These are phyloP conservation scores for Backusella morwellensis DNA, from an alignment of 192 early-diverging fungal species.

Conservation along the genomic window DNA sequence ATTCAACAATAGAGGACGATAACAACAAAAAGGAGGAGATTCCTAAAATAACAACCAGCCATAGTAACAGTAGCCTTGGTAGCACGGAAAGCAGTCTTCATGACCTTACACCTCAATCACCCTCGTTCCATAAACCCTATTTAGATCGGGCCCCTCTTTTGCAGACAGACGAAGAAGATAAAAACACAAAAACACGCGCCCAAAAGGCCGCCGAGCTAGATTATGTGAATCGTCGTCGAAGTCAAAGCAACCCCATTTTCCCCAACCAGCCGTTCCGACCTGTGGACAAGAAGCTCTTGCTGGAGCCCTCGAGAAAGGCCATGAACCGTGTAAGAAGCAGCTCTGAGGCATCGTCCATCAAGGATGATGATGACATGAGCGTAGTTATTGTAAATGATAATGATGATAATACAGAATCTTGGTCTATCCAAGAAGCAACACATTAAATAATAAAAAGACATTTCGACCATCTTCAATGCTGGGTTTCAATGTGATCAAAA, in stretches of 20 bases:
- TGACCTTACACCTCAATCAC: conserved; percentile 1
- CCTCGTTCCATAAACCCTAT: not conserved
- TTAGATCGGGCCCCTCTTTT: not conserved
- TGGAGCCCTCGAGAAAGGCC: not conserved
- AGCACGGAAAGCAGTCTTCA: conserved; percentile 1
- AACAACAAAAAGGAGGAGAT: not conserved
- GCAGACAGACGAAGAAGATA: not conserved
- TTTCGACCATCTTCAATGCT: not conserved
- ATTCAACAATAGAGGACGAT: not conserved
- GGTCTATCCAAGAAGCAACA: conserved; percentile 1
- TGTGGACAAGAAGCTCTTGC: conserved; percentile 10
- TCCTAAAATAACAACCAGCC: not conserved
- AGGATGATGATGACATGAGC: conserved; percentile 29
- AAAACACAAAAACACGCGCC: not conserved
- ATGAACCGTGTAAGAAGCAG: conserved; percentile 15
- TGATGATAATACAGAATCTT: not conserved
- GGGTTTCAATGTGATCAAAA: not conserved
- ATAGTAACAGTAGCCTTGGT: not conserved
- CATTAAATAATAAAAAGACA: not conserved
- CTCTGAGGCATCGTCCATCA: conserved; percentile 22
- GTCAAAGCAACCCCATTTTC: conserved; percentile 27
- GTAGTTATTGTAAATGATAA: conserved; percentile 23
- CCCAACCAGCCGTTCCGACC: conserved; percentile 8
- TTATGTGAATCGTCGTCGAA: conserved; percentile 18
- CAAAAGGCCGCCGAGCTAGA: conserved; percentile 10